A percentile compares a stretch with the other conserved stretches of the same genome.
Conservation (phyloP, 371 early-diverging fungal species). For the Batkoa obscura region DNA sequence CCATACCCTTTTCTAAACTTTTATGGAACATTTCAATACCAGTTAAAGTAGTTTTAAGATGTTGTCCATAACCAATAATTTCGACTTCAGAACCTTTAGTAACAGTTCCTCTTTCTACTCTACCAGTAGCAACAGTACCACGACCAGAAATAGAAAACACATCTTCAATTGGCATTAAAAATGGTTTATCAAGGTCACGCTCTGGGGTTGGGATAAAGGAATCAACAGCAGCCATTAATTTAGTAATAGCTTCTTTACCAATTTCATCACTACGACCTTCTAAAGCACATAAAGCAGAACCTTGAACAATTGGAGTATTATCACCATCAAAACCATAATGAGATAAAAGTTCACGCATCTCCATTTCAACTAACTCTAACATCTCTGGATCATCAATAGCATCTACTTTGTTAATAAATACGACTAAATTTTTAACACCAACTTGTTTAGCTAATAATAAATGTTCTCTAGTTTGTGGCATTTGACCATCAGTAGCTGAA, state of each 20-base stretch:
- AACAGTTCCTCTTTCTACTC: constrained; percentile 92
- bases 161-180: constrained; percentile 96
- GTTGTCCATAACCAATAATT: constrained; percentile 82
- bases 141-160: constrained; percentile 97
- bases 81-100: constrained; percentile 90
- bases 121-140: constrained; percentile 96
- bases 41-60: constrained; percentile 77
- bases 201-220: constrained; percentile 80
- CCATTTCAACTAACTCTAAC: constrained; percentile 97
- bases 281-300: constrained; percentile 90
- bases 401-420: constrained; percentile 98
- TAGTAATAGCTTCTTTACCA: constrained; percentile 66
- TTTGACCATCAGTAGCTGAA: constrained; percentile 84
- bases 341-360: constrained; percentile 88
- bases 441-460: constrained; percentile 92
- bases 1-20: constrained; percentile 90
- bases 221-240: constrained; percentile 91
- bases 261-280: constrained; percentile 84
- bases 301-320: constrained; percentile 80
- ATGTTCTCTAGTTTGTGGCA: constrained; percentile 97
- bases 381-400: constrained; percentile 90
- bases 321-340: constrained; percentile 93
- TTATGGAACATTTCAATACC: constrained; percentile 99
- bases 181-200: constrained; percentile 93
- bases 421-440: constrained; percentile 87